These are phyloP conservation scores for Podila verticillata DNA, from an alignment of 192 early-diverging fungal genomes.

Conservation along the genomic window DNA sequence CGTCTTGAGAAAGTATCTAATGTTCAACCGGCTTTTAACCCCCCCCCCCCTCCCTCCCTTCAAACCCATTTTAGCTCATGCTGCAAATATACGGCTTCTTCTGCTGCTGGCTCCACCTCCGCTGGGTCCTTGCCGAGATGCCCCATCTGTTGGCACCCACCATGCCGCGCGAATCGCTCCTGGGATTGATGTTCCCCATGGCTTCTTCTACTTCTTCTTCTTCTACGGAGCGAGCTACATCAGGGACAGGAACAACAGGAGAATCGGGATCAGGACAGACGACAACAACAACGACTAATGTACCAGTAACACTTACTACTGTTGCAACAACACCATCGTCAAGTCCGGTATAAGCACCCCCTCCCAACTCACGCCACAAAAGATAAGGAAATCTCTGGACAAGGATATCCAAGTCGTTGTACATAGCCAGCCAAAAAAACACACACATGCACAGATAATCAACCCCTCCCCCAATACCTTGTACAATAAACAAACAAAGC, in stretches of 20 bases:
- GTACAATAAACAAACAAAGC: neutral
- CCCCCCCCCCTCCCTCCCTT: neutral
- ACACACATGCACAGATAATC: too few relatives aligned
- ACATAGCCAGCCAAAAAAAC: too few relatives aligned
- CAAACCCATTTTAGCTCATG: conserved; percentile 3
- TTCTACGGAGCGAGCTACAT: neutral
- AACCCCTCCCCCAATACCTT: neutral
- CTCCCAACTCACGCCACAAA: neutral
- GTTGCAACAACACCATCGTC: neutral
- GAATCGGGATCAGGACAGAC: neutral
- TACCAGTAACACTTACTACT: neutral
- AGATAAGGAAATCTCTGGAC: neutral
- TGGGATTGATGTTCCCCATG: conserved; percentile 32
- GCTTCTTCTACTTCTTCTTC: neutral
- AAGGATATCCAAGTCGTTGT: too few relatives aligned
- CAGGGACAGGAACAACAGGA: neutral
- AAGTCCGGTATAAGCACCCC: neutral
- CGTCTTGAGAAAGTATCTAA: neutral
- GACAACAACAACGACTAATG: neutral
- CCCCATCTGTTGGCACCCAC: conserved; percentile 3
- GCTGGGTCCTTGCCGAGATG: conserved; percentile 39
- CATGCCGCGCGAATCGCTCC: conserved; percentile 7
- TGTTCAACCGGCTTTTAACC: neutral
- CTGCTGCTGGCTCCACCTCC: conserved; percentile 43
- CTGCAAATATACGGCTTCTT: conserved; percentile 34